phyloP scores from a whole-genome alignment of 2,329 filamentous ascomycete species.

The Salinomyces thailandicus region DNA sequence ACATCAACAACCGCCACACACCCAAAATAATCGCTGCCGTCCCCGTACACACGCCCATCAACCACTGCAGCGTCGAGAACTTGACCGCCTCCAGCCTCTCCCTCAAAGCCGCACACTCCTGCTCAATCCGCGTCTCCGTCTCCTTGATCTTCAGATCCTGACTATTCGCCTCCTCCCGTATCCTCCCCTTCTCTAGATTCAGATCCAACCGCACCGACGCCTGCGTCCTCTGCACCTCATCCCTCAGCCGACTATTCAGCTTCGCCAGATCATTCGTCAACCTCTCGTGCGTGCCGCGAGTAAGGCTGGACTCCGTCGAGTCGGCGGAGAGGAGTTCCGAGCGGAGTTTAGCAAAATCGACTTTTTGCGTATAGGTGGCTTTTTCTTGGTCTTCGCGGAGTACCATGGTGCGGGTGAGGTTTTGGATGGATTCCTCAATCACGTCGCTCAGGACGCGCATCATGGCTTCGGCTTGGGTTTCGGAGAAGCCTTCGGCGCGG shows the following conservation, averaged over 20 bases:
- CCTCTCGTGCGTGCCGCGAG: constrained; percentile 79
- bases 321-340: constrained; percentile 88
- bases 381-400: constrained; percentile 84
- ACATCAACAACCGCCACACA: constrained; percentile 59
- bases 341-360: constrained; percentile 94
- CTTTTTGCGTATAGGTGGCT: constrained; percentile 71
- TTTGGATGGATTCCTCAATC: constrained; percentile 96
- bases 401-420: constrained; percentile 95
- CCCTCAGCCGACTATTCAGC: constrained; percentile 74
- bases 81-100: constrained; percentile 96
- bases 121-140: constrained; percentile 96
- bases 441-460: constrained; percentile 96
- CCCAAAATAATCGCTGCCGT: constrained; percentile 55
- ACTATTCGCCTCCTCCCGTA: constrained; percentile 87
- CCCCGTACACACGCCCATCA: constrained; percentile 68
- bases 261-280: constrained; percentile 92
- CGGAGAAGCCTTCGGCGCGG: constrained; percentile 84
- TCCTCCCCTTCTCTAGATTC: constrained; percentile 92
- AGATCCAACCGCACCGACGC: constrained; percentile 85
- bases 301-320: constrained; percentile 80
- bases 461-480: constrained; percentile 93
- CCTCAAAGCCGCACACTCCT: constrained; percentile 80
- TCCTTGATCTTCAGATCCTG: constrained; percentile 98
- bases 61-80: constrained; percentile 94
- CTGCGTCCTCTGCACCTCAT: constrained; percentile 91